Evolutionary conservation across 2,329 filamentous ascomycete species (phyloP).

Genomic region (Penicillium hesseltinei): DNA sequence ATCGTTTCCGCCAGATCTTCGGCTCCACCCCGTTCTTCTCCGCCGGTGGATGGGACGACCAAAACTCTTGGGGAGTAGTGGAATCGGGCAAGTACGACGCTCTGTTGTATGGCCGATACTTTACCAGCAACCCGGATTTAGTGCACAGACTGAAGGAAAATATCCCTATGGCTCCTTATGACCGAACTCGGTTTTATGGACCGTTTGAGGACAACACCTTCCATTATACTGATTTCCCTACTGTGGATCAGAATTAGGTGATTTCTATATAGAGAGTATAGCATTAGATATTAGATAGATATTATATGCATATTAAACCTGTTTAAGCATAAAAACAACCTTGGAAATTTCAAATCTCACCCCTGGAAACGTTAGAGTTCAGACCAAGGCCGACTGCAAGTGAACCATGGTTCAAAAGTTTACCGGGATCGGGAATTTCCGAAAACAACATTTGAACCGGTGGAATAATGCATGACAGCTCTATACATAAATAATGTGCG

Average conservation of each 20-base stretch:
- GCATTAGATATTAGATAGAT: background rate
- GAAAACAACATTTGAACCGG: background rate
- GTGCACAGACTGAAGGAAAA: constrained; percentile 45
- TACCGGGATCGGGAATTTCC: background rate
- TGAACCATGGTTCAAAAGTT: background rate
- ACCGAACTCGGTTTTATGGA: constrained; percentile 48
- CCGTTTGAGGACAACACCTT: constrained; percentile 36
- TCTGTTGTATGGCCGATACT: constrained; percentile 49
- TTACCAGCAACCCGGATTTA: constrained; percentile 52
- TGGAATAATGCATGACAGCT: background rate
- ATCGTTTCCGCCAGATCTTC: constrained; percentile 52
- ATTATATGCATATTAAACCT: background rate
- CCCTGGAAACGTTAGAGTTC: background rate
- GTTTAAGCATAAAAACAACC: background rate
- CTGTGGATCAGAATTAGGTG: constrained; percentile 8
- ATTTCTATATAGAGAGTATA: background rate
- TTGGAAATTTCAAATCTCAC: background rate
- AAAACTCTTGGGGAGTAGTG: constrained; percentile 51
- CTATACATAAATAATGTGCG: too few species aligned
- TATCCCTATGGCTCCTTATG: constrained; percentile 43
- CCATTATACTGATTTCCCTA: constrained; percentile 33
- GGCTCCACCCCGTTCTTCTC: constrained; percentile 55
- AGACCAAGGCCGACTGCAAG: background rate
- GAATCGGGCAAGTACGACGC: constrained; percentile 50
- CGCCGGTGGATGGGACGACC: constrained; percentile 54